Percentiles rank a stretch among this genome's conserved stretches.
Conservation (phyloP, 2,329 filamentous ascomycete species). For the Arthroderma sp. region DNA sequence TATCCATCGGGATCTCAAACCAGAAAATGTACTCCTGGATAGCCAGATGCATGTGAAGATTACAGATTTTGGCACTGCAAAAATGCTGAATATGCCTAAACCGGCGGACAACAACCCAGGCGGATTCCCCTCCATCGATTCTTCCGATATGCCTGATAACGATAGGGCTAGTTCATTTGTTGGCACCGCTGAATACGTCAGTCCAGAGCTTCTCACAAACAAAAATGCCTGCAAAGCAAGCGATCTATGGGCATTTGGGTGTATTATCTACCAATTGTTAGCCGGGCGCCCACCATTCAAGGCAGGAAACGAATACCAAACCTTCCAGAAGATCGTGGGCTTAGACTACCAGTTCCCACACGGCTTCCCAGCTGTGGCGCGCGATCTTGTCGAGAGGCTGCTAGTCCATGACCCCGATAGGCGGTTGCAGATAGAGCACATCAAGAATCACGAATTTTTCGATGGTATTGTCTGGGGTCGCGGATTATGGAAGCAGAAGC, state of each 20-base stretch:
- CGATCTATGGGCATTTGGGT: constrained; percentile 96
- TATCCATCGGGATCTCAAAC: constrained; percentile 92
- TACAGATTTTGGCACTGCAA: constrained; percentile 97
- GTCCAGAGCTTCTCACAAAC: constrained; percentile 87
- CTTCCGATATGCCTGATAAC: constrained; percentile 47
- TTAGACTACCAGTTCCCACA: constrained; percentile 87
- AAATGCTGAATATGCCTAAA: constrained; percentile 53
- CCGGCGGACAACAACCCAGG: constrained; percentile 35
- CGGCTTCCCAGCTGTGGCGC: constrained; percentile 74
- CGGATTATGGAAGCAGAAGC: constrained; percentile 75
- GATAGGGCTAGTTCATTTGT: constrained; percentile 86
- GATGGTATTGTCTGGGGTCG: constrained; percentile 75
- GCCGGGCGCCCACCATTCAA: constrained; percentile 97
- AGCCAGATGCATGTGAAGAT: constrained; percentile 97
- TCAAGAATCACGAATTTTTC: constrained; percentile 94
- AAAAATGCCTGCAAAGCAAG: constrained; percentile 97
- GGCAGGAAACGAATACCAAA: constrained; percentile 86
- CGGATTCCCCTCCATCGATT: constrained; percentile 35
- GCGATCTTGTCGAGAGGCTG: constrained; percentile 79
- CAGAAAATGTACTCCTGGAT: constrained; percentile 90
- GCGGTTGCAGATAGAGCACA: constrained; percentile 82
- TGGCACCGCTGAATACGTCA: constrained; percentile 95
- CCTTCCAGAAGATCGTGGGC: constrained; percentile 94
- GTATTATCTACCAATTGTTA: constrained; percentile 90
- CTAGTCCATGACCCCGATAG: constrained; percentile 77